Evolutionary conservation across 1,284 basidiomycete genomes (phyloP), one percentile per base, ranked within the genome.

Genomic region (Cutaneotrichosporon dermatis): DNA sequence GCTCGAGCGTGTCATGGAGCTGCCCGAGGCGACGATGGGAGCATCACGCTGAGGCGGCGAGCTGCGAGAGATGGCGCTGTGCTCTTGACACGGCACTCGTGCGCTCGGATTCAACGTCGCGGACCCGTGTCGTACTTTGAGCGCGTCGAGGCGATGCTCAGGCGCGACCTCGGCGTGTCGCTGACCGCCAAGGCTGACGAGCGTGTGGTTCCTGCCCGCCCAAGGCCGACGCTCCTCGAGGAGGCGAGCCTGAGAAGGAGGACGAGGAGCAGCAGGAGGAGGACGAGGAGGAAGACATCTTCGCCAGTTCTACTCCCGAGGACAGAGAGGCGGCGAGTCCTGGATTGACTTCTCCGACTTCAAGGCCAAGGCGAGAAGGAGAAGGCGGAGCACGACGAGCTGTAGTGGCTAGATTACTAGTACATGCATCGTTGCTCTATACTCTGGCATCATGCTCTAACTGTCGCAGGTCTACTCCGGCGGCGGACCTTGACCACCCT

Each of bases 11-110:
- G 85, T 96, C 16, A 80, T 88, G 67, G 84, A 86, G 43, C 80
- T 92, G 15, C 71, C 72, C 5, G 61, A 60, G 15, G 46, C 41
- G 60, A 58, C 3, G 70, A 69, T 11, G 68, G 61, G 7, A 85
- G 86, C 46, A 83, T 81, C 35, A 83, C 57, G 79, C 57, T 84
- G 90, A 64, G 83, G 95, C 97, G 82, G 84, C 97, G 92, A 88
- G 82, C 85, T 86, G 73, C 95, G 95, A 83, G 91, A 95, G 84
- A 95, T 93, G 60, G 94, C 97, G 69, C 88, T 66, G 94, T 98
- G 51, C 83, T 98, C 63, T 98, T 92, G 95, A 98, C 86, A 98
- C 94, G 60, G 88, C 95, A 4, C 87, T 98, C 63, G 87, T 83
- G 54, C 93, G 91, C 44, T 93, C 90, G 54, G 91, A 58, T 99